Conservation (phyloP, 345 rosid genomes). For the Salix brachista region DNA sequence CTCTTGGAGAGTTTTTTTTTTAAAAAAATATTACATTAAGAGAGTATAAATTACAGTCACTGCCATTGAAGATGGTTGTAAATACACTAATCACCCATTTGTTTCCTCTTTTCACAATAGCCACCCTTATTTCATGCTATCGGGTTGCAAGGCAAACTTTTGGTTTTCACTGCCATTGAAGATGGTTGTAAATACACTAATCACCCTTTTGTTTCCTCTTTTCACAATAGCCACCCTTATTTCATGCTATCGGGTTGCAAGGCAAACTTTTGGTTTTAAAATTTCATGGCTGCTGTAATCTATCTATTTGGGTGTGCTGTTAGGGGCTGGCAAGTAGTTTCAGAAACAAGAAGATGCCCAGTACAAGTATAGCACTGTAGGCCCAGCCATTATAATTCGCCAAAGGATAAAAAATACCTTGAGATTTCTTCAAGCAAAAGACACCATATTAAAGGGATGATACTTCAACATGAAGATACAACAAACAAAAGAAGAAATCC, state of each 20-base stretch:
- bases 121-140: background rate
- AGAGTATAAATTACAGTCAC: background rate
- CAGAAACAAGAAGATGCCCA: no score
- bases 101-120: background rate
- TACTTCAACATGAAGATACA: background rate
- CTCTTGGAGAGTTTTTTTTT: background rate
- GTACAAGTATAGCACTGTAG: no score
- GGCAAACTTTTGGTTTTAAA: background rate
- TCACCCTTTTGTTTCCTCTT: background rate
- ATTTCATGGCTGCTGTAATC: background rate
- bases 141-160: background rate
- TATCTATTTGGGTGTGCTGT: no score
- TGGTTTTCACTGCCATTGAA: background rate
- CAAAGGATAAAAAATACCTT: background rate
- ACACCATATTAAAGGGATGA: background rate
- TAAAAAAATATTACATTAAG: background rate
- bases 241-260: background rate
- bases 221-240: background rate
- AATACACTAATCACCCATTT: background rate
- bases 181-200: background rate
- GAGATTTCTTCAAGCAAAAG: background rate
- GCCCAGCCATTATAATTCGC: no score
- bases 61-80: background rate
- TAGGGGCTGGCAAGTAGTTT: no score
- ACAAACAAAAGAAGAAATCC: background rate